Percentiles rank a stretch among this genome's conserved stretches.
Evolutionary conservation across 768 basidiomycete genomes (phyloP).

Genomic region (Austroboletus festivus): DNA sequence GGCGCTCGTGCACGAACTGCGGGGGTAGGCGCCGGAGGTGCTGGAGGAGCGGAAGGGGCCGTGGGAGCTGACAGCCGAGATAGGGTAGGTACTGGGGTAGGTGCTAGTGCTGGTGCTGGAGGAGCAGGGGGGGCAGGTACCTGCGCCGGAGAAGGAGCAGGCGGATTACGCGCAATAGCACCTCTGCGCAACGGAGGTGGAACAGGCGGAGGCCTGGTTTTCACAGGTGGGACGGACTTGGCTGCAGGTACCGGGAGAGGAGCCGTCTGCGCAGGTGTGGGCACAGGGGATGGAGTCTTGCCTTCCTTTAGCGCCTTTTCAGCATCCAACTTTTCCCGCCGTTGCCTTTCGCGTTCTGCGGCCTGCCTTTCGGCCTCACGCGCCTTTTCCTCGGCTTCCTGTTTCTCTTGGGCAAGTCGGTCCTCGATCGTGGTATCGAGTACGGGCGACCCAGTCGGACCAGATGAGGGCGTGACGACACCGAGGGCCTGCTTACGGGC

Average conservation of each 20-base stretch:
- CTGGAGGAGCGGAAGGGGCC: too few species aligned
- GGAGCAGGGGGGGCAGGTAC: not conserved
- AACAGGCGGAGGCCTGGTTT: constrained; percentile 26
- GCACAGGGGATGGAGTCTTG: constrained; percentile 38
- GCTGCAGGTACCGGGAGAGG: constrained; percentile 34
- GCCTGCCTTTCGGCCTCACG: constrained; percentile 75
- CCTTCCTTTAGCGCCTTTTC: constrained; percentile 65
- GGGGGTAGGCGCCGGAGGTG: constrained; percentile 28
- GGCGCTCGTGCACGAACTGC: too few species aligned
- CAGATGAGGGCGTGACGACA: constrained; percentile 45
- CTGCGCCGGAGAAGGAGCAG: constrained; percentile 25
- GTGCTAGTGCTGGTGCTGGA: too few species aligned
- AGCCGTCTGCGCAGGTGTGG: constrained; percentile 39
- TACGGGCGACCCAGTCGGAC: constrained; percentile 38
- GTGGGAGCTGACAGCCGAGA: constrained; percentile 11
- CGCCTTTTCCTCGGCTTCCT: constrained; percentile 86
- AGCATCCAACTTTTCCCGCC: constrained; percentile 70
- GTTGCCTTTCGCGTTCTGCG: constrained; percentile 70
- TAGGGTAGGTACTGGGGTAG: too few species aligned
- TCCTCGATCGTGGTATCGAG: constrained; percentile 84
- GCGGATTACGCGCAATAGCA: constrained; percentile 4
- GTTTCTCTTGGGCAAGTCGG: constrained; percentile 79
- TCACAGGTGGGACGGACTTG: constrained; percentile 38
- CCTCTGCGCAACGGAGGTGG: constrained; percentile 30
- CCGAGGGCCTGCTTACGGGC: constrained; percentile 86